phyloP scores from a whole-genome alignment of 768 basidiomycete genomes.

The Kwoniella sp. region DNA sequence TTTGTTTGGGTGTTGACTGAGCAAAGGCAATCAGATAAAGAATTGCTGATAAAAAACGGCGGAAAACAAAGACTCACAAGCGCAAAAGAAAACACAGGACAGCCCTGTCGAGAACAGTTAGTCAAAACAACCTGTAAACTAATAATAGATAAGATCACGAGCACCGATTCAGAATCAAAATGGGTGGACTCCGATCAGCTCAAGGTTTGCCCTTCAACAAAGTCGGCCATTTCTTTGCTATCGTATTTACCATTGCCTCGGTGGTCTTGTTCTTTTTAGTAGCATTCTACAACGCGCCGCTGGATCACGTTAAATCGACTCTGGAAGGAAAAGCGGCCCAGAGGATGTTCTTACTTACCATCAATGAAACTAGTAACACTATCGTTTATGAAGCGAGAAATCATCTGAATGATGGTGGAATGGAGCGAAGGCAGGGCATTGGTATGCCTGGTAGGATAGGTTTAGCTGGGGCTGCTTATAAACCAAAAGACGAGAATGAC shows the following conservation, averaged over 20 bases:
- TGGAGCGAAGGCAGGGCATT: background rate
- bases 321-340: slow-evolving; percentile 15
- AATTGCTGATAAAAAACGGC: no score
- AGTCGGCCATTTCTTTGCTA: slow-evolving; percentile 12
- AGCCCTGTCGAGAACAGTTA: no score
- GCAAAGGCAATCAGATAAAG: no score
- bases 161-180: background rate
- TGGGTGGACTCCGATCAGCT: slow-evolving; percentile 10
- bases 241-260: slow-evolving; percentile 11
- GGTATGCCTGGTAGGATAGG: background rate
- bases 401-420: background rate
- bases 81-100: no score
- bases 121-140: no score
- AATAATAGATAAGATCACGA: no score
- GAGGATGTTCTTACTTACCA: slow-evolving; percentile 15
- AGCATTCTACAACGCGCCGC: slow-evolving; percentile 17
- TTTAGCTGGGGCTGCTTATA: background rate
- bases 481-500: background rate
- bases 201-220: slow-evolving; percentile 13
- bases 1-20: no score
- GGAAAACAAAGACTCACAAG: no score
- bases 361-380: slow-evolving; percentile 14
- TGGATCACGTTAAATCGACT: slow-evolving; percentile 18
- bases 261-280: slow-evolving; percentile 8
- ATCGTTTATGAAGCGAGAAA: background rate